Conservation (phyloP, 163 green algal genomes). For the Scenedesmus sp. region DNA sequence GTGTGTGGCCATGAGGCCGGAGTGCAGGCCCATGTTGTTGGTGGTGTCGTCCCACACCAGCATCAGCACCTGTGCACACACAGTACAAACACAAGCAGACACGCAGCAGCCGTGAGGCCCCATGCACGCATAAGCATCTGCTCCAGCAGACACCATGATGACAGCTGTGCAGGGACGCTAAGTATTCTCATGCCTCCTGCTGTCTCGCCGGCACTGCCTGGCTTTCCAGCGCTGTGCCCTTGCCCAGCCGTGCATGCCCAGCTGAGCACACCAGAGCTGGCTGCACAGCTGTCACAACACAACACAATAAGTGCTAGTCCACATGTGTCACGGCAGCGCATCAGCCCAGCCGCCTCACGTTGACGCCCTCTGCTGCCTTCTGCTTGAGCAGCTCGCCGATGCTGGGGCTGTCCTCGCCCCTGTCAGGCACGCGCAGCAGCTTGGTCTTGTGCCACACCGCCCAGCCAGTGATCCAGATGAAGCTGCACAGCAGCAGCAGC, state of each 20-base stretch:
- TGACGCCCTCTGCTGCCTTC: constrained; percentile 44
- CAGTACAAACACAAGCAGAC: background rate
- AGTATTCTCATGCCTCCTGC: no score
- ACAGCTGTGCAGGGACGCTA: no score
- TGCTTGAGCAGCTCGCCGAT: constrained; percentile 44
- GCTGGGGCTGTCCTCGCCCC: background rate
- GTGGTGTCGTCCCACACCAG: constrained; percentile 69
- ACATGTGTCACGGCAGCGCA: background rate
- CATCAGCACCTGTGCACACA: constrained; percentile 51
- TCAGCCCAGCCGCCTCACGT: background rate
- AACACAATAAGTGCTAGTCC: no score
- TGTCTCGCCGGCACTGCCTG: no score
- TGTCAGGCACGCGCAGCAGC: constrained; percentile 5
- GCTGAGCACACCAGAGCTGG: background rate
- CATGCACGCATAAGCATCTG: no score
- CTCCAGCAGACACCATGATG: no score
- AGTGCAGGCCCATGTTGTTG: constrained; percentile 51
- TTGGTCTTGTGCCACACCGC: constrained; percentile 24
- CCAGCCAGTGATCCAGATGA: constrained; percentile 55
- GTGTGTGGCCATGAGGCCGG: constrained; percentile 62
- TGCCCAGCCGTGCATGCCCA: no score
- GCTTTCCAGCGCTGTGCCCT: no score
- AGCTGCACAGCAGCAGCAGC: background rate
- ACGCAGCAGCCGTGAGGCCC: no score
- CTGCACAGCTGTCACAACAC: no score